phyloP scores from a whole-genome alignment of 1,284 basidiomycete species.

The Meripilus lineatus region DNA sequence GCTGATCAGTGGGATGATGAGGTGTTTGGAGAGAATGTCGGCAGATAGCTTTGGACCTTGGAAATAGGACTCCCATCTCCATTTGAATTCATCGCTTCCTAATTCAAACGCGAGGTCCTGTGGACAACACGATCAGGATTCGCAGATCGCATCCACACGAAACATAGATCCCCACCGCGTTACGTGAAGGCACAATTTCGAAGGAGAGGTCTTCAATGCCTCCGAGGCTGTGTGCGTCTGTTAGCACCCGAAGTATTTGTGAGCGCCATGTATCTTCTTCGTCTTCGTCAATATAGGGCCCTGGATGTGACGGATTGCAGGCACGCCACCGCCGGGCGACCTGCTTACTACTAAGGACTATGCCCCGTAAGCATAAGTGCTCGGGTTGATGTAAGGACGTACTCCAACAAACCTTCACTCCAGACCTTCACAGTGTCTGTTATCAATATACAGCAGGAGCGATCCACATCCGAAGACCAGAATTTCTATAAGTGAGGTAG shows the following conservation, averaged over 20 bases:
- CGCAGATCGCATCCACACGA: constrained; percentile 1
- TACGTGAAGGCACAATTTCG: constrained; percentile 49
- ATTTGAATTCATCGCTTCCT: constrained; percentile 56
- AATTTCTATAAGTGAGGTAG: constrained; percentile 44
- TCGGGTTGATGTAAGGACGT: constrained; percentile 1
- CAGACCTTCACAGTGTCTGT: constrained; percentile 73
- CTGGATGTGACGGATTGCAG: constrained; percentile 35
- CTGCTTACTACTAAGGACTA: constrained; percentile 55
- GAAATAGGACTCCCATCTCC: constrained; percentile 71
- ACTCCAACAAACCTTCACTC: constrained; percentile 54
- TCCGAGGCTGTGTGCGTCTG: constrained; percentile 52
- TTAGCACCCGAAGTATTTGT: constrained; percentile 45
- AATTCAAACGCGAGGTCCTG: constrained; percentile 66
- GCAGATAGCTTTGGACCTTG: constrained; percentile 60
- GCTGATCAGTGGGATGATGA: constrained; percentile 71
- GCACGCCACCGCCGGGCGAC: constrained; percentile 63
- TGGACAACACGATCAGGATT: constrained; percentile 6
- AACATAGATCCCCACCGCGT: constrained; percentile 42
- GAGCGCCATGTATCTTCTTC: constrained; percentile 55
- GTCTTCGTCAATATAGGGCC: constrained; percentile 21
- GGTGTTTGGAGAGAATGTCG: constrained; percentile 67
- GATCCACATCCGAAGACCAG: constrained; percentile 46
- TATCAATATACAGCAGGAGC: constrained; percentile 54
- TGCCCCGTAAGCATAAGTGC: not conserved
- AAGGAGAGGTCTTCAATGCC: constrained; percentile 54